Evolutionary conservation across 805 yeast species (phyloP).

Genomic region (Candida vartiovaarae): DNA sequence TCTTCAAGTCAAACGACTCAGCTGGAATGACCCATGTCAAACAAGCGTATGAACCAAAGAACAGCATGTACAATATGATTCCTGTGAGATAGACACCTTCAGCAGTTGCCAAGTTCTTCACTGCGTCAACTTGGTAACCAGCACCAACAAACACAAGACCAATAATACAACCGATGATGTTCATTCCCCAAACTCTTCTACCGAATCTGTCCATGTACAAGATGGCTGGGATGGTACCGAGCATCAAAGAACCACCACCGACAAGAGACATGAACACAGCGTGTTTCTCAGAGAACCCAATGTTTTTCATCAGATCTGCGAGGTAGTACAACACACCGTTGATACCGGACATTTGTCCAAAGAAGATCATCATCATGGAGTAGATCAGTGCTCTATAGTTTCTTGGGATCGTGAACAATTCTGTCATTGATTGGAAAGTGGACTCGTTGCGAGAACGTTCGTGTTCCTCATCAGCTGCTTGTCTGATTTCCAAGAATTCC

Average conservation of each 20-base stretch:
- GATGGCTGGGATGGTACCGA: slow-evolving; percentile 64
- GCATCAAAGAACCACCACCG: slow-evolving; percentile 55
- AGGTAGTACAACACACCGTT: slow-evolving; percentile 61
- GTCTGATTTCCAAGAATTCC: slow-evolving; percentile 53
- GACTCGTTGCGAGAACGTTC: slow-evolving; percentile 31
- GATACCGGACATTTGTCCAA: slow-evolving; percentile 64
- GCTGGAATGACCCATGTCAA: slow-evolving; percentile 67
- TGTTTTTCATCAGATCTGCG: slow-evolving; percentile 47
- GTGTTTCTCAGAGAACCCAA: slow-evolving; percentile 45
- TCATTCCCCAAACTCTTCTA: slow-evolving; percentile 53
- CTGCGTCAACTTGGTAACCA: slow-evolving; percentile 39
- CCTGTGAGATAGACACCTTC: slow-evolving; percentile 59
- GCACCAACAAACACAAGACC: slow-evolving; percentile 56
- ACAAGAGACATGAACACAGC: slow-evolving; percentile 63
- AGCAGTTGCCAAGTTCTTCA: slow-evolving; percentile 37
- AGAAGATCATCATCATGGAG: slow-evolving; percentile 48
- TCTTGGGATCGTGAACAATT: slow-evolving; percentile 48
- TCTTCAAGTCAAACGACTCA: slow-evolving; percentile 51
- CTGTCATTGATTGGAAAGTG: slow-evolving; percentile 36
- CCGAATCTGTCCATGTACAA: slow-evolving; percentile 51
- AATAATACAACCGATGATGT: slow-evolving; percentile 49
- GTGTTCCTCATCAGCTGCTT: slow-evolving; percentile 41
- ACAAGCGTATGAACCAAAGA: slow-evolving; percentile 61
- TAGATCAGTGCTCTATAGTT: slow-evolving; percentile 55
- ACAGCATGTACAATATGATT: slow-evolving; percentile 54